Evolutionary conservation across 495 filamentous ascomycete species (phyloP).

Genomic region (Penicillium cosmopolitanum): DNA sequence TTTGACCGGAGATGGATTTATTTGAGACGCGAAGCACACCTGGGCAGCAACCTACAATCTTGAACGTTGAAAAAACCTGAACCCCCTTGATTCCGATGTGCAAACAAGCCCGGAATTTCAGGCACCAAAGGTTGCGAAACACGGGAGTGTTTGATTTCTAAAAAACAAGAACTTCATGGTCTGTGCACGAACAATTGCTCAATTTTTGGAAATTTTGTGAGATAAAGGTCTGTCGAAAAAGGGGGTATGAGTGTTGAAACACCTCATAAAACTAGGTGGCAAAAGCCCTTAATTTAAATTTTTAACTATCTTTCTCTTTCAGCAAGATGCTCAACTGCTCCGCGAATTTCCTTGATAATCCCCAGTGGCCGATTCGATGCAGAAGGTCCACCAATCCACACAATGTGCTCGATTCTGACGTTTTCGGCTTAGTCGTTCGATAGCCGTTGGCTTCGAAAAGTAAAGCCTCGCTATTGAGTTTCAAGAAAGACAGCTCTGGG

Average conservation of each 20-base stretch:
- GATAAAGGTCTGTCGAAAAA: not conserved
- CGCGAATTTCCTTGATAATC: constrained; percentile 19
- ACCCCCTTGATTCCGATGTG: too few relatives aligned
- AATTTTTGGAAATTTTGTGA: too few relatives aligned
- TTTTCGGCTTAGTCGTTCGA: constrained; percentile 6
- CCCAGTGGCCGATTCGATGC: constrained; percentile 20
- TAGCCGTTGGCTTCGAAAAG: constrained; percentile 22
- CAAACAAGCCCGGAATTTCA: too few relatives aligned
- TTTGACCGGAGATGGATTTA: not conserved
- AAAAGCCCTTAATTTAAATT: not conserved
- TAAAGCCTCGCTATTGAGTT: constrained; percentile 14
- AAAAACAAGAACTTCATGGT: too few relatives aligned
- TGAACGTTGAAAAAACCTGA: too few relatives aligned
- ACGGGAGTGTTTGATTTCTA: too few relatives aligned
- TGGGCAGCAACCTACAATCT: too few relatives aligned
- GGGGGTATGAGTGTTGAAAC: not conserved
- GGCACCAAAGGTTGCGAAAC: too few relatives aligned
- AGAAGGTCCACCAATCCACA: constrained; percentile 20
- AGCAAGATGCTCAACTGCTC: constrained; percentile 13
- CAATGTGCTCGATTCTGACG: constrained; percentile 16
- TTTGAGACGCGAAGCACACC: too few relatives aligned
- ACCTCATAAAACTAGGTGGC: not conserved
- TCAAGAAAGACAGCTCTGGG: constrained; percentile 10
- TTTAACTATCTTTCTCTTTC: constrained; percentile 1
- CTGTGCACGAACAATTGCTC: too few relatives aligned